Conservation (phyloP, 108 stramenopile species). For the Stephanodiscus triporus region DNA sequence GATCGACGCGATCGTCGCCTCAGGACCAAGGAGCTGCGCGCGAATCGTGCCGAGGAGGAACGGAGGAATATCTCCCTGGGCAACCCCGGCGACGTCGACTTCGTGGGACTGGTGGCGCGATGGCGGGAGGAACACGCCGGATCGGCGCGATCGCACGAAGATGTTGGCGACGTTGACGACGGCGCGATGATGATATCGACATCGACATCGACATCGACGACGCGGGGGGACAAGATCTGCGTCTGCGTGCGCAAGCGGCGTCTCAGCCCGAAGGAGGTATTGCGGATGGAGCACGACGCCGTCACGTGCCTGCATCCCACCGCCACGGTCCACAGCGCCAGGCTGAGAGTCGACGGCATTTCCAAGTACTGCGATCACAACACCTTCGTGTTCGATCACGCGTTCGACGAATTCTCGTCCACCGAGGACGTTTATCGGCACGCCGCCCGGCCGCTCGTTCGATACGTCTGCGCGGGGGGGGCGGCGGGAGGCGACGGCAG, state of each 20-base stretch:
- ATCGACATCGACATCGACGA: too few relatives aligned
- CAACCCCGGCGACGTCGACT: slow-evolving; percentile 99
- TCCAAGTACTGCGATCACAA: slow-evolving; percentile 96
- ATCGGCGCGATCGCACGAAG: slow-evolving; percentile 29
- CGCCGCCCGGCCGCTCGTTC: slow-evolving; percentile 90
- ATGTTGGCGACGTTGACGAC: slow-evolving; percentile 11
- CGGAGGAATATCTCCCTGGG: slow-evolving; percentile 80
- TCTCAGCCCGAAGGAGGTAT: slow-evolving; percentile 76
- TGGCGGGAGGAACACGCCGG: slow-evolving; percentile 78
- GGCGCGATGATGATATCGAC: too few relatives aligned
- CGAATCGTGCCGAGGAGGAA: slow-evolving; percentile 79
- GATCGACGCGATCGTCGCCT: slow-evolving; percentile 87
- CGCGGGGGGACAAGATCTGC: slow-evolving; percentile 64
- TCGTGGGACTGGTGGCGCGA: slow-evolving; percentile 88
- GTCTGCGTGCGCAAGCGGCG: slow-evolving; percentile 93
- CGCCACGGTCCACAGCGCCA: slow-evolving; percentile 95
- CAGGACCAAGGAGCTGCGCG: slow-evolving; percentile 62
- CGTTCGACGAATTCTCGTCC: slow-evolving; percentile 71
- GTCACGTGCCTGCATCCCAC: slow-evolving; percentile 92
- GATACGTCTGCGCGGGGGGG: slow-evolving; percentile 69
- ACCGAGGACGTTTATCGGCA: slow-evolving; percentile 86
- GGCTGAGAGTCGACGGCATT: slow-evolving; percentile 96
- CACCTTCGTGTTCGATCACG: slow-evolving; percentile 95
- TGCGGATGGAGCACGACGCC: slow-evolving; percentile 91
- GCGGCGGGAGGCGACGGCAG: neutral